Evolutionary conservation across 2,329 filamentous ascomycete genomes (phyloP), one percentile per base, ranked within the genome.

Genomic region (Tothia fuscella): DNA sequence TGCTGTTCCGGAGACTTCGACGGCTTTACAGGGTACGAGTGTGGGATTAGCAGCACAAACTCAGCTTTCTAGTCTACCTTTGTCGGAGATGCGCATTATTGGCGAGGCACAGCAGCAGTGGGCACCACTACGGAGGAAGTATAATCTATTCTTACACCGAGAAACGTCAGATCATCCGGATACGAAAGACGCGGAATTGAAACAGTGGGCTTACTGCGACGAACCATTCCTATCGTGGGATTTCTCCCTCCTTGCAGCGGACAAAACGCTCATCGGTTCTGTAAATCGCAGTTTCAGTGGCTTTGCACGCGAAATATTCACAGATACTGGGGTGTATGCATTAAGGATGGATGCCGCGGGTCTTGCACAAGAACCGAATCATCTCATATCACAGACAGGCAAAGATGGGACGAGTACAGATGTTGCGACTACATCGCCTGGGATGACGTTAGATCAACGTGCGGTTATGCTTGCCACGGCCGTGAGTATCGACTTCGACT

Each of bases 381-480:
- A 67, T 41, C 46, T 53, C n/a, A 61, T 57, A 41, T 63, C 60
- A 13, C 60, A 62, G 45, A 61, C 55, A 14, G 57, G 53, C 26
- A 47, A 60, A 52, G 17, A 43, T 52, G 3, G 49, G 34, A 4
- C 38, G 47, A 16, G 49, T 51, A n/a, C 49, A 54, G 37, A 31
- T 48, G 43, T 21, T 45, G 45, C 26, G 48, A 9, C 48, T 6
- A 42, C 42, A 14, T 29, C 47, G 22, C 60, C 61, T 2, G 72
- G 71, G 3, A 77, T 80, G 74, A 78, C 74, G 2, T 65, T 80
- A 3, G 76, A 80, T 50, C 74, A 80, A 54, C 66, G 76, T 41
- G 76, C 76, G 3, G 67, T 79, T 20, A 79, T 80, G 75, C 65
- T 80, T 6, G 75, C 76, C 7, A 78, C 76, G 1, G 76, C 76